These are phyloP conservation scores for Seiridium cupressi DNA, from an alignment of 2,329 filamentous ascomycete genomes.

Conservation along the genomic window DNA sequence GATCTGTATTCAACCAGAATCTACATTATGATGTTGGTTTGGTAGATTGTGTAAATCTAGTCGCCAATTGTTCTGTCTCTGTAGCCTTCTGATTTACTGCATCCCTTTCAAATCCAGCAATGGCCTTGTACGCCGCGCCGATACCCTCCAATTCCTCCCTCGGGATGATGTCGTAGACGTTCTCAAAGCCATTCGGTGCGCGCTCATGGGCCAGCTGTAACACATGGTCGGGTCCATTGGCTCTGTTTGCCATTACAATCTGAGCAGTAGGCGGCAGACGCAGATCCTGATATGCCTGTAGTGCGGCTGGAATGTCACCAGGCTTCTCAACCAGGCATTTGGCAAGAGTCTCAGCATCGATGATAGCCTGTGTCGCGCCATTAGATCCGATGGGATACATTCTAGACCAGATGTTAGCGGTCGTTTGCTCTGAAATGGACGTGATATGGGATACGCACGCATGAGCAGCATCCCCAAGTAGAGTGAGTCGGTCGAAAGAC, in stretches of 20 bases:
- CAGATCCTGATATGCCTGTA: slow-evolving; percentile 35
- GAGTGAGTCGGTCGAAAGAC: slow-evolving; percentile 4
- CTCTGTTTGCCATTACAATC: slow-evolving; percentile 44
- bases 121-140: slow-evolving; percentile 32
- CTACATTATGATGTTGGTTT: not conserved
- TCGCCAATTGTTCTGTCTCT: slow-evolving; percentile 27
- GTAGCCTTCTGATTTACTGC: slow-evolving; percentile 37
- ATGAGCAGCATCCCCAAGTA: slow-evolving; percentile 11
- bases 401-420: not conserved
- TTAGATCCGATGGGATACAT: slow-evolving; percentile 44
- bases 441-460: not conserved
- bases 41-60: not conserved
- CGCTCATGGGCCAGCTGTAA: slow-evolving; percentile 42
- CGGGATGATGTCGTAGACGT: slow-evolving; percentile 38
- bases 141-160: slow-evolving; percentile 37
- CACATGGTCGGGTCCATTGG: slow-evolving; percentile 44
- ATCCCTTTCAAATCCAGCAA: slow-evolving; percentile 44
- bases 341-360: slow-evolving; percentile 38
- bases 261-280: slow-evolving; percentile 39
- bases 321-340: slow-evolving; percentile 26
- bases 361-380: slow-evolving; percentile 41
- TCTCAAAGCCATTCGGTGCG: slow-evolving; percentile 37
- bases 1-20: no score
- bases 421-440: not conserved
- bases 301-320: slow-evolving; percentile 26